A percentile compares a stretch with the other conserved stretches of the same genome.
Conservation (phyloP, 208 protist genomes). For the Balamuthia mandrillaris region DNA sequence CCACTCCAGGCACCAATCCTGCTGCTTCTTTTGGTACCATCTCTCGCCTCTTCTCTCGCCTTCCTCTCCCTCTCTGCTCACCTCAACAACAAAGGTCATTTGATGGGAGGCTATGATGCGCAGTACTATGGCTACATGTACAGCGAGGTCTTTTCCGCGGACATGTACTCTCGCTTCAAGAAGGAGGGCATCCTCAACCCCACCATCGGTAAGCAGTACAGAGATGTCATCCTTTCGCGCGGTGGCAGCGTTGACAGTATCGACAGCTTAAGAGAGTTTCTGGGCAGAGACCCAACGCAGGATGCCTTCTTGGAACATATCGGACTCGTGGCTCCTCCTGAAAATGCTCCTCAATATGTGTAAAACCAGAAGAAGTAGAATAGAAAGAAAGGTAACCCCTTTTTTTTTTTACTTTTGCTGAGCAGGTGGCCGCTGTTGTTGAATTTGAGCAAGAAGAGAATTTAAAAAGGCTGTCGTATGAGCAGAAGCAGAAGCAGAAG, state of each 20-base stretch:
- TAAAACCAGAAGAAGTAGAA: no score
- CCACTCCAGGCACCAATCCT: background rate
- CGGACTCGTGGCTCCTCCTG: no score
- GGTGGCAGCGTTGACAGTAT: slow-evolving; percentile 50
- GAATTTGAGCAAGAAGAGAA: no score
- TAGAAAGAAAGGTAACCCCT: no score
- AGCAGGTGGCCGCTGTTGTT: no score
- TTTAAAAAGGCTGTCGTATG: no score
- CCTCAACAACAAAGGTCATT: slow-evolving; percentile 59
- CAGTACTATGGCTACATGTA: slow-evolving; percentile 77
- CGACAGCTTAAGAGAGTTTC: slow-evolving; percentile 48
- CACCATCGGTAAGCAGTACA: slow-evolving; percentile 42
- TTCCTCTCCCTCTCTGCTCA: background rate
- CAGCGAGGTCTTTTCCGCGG: slow-evolving; percentile 60
- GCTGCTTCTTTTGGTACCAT: no score
- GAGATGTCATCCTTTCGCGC: slow-evolving; percentile 42
- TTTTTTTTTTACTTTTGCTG: no score
- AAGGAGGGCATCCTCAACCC: slow-evolving; percentile 51
- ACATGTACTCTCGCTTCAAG: slow-evolving; percentile 66
- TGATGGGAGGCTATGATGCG: slow-evolving; percentile 67
- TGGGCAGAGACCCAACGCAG: slow-evolving; percentile 54
- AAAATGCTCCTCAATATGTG: no score
- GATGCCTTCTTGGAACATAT: slow-evolving; percentile 56
- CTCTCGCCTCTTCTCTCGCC: no score
- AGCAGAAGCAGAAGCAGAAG: no score